Percentiles rank a stretch among this genome's conserved stretches.
phyloP scores from a whole-genome alignment of 2,329 filamentous ascomycete species.

The Mycosphaerella sp. region DNA sequence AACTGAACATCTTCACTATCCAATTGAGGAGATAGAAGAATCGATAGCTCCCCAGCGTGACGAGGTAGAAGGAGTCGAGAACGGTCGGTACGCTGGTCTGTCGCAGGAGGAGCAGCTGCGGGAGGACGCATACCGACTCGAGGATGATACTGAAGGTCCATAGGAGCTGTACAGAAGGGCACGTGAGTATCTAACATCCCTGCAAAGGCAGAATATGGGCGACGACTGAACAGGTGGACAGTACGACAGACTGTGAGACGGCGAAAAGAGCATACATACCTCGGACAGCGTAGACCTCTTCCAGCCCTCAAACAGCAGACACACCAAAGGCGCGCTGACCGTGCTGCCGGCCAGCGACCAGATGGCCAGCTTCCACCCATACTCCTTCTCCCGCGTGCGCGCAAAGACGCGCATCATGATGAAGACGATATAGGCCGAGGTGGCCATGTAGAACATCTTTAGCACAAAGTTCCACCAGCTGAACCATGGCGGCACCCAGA shows the following conservation, averaged over 20 bases:
- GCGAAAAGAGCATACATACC: constrained; percentile 12
- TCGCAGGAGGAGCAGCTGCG: constrained; percentile 82
- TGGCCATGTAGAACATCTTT: constrained; percentile 82
- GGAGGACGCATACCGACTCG: constrained; percentile 83
- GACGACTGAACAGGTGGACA: neutral
- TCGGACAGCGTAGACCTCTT: constrained; percentile 25
- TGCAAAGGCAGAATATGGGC: neutral
- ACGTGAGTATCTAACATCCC: constrained; percentile 1
- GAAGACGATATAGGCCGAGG: constrained; percentile 77
- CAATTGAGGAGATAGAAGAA: constrained; percentile 88
- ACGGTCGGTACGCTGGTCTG: constrained; percentile 95
- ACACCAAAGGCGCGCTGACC: constrained; percentile 64
- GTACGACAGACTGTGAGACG: too few species aligned
- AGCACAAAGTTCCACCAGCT: constrained; percentile 68
- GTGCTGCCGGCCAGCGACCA: constrained; percentile 61
- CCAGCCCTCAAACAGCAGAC: constrained; percentile 56
- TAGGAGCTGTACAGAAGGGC: constrained; percentile 51
- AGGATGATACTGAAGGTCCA: constrained; percentile 89
- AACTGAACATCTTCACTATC: constrained; percentile 57
- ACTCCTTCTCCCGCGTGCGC: constrained; percentile 80
- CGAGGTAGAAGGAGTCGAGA: constrained; percentile 92
- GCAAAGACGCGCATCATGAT: constrained; percentile 84
- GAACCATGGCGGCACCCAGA: constrained; percentile 32
- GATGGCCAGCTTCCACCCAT: constrained; percentile 85
- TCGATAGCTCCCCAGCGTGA: constrained; percentile 80